Percentiles rank a stretch among this genome's conserved stretches.
Conservation (phyloP, 495 filamentous ascomycete genomes). For the Lepidopterella palustris region DNA sequence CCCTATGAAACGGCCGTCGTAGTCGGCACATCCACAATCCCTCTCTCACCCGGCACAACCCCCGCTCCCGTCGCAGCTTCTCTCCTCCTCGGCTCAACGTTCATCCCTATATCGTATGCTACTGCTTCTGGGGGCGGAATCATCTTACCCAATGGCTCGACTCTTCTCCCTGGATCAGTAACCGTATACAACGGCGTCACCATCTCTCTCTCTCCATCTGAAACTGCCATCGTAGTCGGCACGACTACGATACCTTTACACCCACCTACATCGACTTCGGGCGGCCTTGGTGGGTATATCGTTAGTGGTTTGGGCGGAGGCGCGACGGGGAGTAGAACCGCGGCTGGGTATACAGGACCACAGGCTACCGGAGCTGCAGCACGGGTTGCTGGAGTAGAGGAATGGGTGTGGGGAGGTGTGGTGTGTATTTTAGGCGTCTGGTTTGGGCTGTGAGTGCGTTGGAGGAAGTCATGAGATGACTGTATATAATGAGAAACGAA, state of each 20-base stretch:
- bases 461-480: too few species aligned
- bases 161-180: constrained; percentile 4
- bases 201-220: constrained; percentile 7
- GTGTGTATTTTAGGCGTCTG: too few species aligned
- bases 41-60: too few species aligned
- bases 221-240: constrained; percentile 7
- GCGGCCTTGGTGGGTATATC: background rate
- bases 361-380: background rate
- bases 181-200: background rate
- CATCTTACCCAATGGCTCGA: constrained; percentile 4
- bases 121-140: background rate
- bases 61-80: too few species aligned
- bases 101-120: background rate
- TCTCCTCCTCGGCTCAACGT: background rate
- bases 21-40: background rate
- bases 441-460: too few species aligned
- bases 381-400: too few species aligned
- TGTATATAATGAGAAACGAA: too few species aligned
- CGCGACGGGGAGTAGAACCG: background rate
- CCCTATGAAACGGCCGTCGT: background rate
- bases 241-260: background rate
- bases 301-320: background rate
- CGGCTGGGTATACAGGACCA: background rate
- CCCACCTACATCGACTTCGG: background rate
- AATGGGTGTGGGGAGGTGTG: too few species aligned